Evolutionary conservation across 2,329 filamentous ascomycete species (phyloP).

Genomic region (Chaetomiaceae sp.): DNA sequence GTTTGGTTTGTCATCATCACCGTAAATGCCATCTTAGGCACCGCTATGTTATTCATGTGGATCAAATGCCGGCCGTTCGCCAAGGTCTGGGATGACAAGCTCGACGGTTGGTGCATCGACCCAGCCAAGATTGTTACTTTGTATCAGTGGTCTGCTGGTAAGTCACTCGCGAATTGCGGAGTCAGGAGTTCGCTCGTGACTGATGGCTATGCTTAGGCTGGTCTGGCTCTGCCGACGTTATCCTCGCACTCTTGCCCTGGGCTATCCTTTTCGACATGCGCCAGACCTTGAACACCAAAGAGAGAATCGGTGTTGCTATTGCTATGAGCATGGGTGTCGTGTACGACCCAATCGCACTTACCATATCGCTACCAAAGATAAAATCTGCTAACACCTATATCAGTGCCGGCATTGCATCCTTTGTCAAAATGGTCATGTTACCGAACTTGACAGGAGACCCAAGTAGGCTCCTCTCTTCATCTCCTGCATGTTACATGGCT

Average conservation of each 20-base stretch:
- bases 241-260: conserved; percentile 15
- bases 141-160: conserved; percentile 17
- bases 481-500: no score
- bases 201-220: conserved; percentile 1
- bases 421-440: conserved; percentile 20
- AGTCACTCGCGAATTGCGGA: neutral
- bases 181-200: neutral
- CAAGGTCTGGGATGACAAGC: conserved; percentile 7
- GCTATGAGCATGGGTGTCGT: conserved; percentile 34
- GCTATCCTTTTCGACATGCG: conserved; percentile 1
- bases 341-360: conserved; percentile 8
- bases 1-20: conserved; percentile 33
- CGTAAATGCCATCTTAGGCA: conserved; percentile 25
- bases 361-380: neutral
- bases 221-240: conserved; percentile 8
- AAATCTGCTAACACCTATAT: neutral
- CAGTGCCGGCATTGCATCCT: conserved; percentile 13
- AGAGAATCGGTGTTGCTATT: conserved; percentile 29
- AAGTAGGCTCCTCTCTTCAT: neutral
- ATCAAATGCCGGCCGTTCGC: conserved; percentile 14
- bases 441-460: conserved; percentile 12
- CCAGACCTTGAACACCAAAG: conserved; percentile 25
- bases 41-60: conserved; percentile 16
- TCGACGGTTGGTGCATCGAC: conserved; percentile 13
- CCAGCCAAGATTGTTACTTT: conserved; percentile 8